Base-by-base conservation (phyloP, 1,139 yeast species). In the Diutina sp. region DNA sequence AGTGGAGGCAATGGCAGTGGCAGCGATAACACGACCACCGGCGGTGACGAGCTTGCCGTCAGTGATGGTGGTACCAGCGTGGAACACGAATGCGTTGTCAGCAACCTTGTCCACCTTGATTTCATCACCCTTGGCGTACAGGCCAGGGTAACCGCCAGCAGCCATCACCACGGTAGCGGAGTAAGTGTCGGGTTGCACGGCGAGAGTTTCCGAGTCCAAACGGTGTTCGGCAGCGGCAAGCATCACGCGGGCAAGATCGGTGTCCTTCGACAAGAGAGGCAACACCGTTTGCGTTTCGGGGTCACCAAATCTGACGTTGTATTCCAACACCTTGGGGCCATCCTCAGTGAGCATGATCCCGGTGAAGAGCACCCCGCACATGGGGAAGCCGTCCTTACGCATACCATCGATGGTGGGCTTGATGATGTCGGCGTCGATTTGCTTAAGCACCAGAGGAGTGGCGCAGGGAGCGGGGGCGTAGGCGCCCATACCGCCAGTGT, bases 401-500 rank as follows among this genome's bases (percentile, higher is more conserved):
- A 95, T 89, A 59, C 99, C 99, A 63, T 85, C 93, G 67, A 95
- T 86, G 52, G 97, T 88, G 58, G 98, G 99, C 72, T 87, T 84
- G 64, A 95, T 80, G 65, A 95, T 80, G 38, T 80, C 77, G 56
- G 77, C 76, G 66, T 90, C 83, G 66, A 95, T 90, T 69, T 84
- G 77, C 59, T 78, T 73, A 64, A 90, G 73, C 45, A 93, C 70
- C 46, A 79, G 78, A 5, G 88, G 84, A 35, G 93, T 85, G 28
- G 88, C 93, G 60, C 91, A 80, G 57, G 99, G 99, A 8, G 98
- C 96, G 55, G 99, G 99, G 4, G 98, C 95, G 67, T 95, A 95
- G 18, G 99, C 96, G 61, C 99, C 99, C 99, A 95, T 95, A 61
- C 99, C 99, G 62, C 99, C 99, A 56, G 99, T 95, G 74, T 95